These are phyloP conservation scores for Chrysoporthe cubensis DNA, from an alignment of 2,329 filamentous ascomycete genomes.

Conservation along the genomic window DNA sequence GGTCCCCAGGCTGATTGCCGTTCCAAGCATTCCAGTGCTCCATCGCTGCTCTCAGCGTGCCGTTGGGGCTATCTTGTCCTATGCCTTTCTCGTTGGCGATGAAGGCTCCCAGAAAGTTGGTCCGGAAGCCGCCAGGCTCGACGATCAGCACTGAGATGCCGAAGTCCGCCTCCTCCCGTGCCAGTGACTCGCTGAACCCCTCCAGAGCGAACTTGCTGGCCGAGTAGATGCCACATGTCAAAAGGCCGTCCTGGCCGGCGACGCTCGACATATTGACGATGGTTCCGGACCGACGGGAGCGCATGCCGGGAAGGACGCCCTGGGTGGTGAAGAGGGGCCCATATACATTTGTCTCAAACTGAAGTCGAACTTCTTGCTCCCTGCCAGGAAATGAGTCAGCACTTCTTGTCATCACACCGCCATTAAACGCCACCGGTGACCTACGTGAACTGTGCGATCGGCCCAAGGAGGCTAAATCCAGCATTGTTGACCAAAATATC, in stretches of 20 bases:
- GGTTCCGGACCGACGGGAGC: conserved; percentile 33
- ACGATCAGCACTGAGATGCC: conserved; percentile 41
- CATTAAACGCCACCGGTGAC: neutral
- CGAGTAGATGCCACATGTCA: conserved; percentile 25
- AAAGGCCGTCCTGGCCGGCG: conserved; percentile 33
- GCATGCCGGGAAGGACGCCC: conserved; percentile 36
- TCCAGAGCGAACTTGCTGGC: conserved; percentile 43
- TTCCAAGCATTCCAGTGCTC: neutral
- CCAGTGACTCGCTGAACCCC: conserved; percentile 42
- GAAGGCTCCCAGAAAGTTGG: neutral
- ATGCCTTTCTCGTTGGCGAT: conserved; percentile 2
- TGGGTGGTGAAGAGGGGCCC: conserved; percentile 37
- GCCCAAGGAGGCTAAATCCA: conserved; percentile 30
- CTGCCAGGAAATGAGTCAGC: conserved; percentile 17
- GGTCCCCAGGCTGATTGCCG: conserved; percentile 39
- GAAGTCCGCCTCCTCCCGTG: conserved; percentile 38
- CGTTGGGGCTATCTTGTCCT: conserved; percentile 1
- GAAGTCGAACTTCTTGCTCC: conserved; percentile 33
- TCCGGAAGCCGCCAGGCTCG: conserved; percentile 46
- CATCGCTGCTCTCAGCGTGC: neutral
- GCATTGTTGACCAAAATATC: conserved; percentile 32
- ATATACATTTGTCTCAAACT: conserved; percentile 38
- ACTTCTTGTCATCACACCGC: neutral
- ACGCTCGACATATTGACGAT: conserved; percentile 38
- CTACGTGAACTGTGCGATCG: conserved; percentile 16